Conservation (phyloP, 2,329 filamentous ascomycete genomes). For the Lecanosticta acicola region DNA sequence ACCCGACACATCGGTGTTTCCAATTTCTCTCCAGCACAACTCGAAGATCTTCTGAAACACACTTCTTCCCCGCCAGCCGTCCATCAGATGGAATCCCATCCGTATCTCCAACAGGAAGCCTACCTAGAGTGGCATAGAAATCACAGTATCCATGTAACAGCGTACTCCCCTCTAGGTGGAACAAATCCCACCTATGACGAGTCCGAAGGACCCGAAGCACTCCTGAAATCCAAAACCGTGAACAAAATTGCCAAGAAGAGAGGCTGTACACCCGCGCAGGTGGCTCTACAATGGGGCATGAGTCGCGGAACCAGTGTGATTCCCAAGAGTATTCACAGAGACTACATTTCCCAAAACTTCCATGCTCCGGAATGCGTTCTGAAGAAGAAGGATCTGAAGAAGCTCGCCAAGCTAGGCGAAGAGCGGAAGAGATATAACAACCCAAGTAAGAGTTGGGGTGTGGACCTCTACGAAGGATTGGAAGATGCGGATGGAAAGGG, state of each 20-base stretch:
- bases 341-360: constrained; percentile 29
- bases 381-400: constrained; percentile 34
- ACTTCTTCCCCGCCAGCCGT: constrained; percentile 21
- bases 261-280: constrained; percentile 52
- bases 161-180: constrained; percentile 29
- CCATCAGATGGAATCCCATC: constrained; percentile 31
- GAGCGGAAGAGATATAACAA: constrained; percentile 26
- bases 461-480: constrained; percentile 36
- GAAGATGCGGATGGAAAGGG: constrained; percentile 32
- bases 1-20: constrained; percentile 27
- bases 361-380: constrained; percentile 33
- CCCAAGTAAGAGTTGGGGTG: constrained; percentile 33
- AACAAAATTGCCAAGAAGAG: constrained; percentile 60
- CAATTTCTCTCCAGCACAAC: constrained; percentile 29
- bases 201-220: constrained; percentile 19
- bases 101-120: constrained; percentile 26
- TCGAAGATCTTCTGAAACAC: constrained; percentile 25
- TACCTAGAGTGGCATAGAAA: constrained; percentile 22
- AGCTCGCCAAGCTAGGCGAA: constrained; percentile 33
- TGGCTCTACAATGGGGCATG: constrained; percentile 52
- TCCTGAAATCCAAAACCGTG: constrained; percentile 54
- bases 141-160: constrained; percentile 25
- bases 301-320: constrained; percentile 52
- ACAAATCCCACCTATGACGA: constrained; percentile 40
- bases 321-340: constrained; percentile 41